phyloP scores from a whole-genome alignment of 176 grass and related monocot genomes.

The Neostapfia colusana region DNA sequence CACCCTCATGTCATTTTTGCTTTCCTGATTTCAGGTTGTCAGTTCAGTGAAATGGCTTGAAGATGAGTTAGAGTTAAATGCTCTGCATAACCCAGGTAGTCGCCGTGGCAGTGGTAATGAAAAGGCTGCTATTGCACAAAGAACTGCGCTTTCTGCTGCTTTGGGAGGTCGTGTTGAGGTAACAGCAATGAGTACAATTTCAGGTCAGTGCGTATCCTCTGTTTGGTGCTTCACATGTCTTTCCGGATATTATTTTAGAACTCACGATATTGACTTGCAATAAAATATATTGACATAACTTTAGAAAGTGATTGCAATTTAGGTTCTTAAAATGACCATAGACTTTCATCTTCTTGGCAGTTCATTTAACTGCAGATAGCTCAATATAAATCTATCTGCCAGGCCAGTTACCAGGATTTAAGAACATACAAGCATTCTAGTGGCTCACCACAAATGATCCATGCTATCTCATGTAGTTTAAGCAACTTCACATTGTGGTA shows the following conservation, averaged over 20 bases:
- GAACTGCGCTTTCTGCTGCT: constrained; percentile 93
- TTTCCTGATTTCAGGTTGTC: constrained; percentile 77
- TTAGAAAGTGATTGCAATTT: constrained; percentile 20
- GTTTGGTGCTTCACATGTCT: not conserved
- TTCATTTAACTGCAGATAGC: too few species aligned
- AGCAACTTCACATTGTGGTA: constrained; percentile 2
- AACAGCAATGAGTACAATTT: constrained; percentile 94
- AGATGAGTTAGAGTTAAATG: constrained; percentile 98
- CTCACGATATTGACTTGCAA: constrained; percentile 3
- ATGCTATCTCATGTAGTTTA: constrained; percentile 17
- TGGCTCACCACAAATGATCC: constrained; percentile 6
- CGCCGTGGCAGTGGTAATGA: constrained; percentile 78
- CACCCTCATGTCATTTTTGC: not conserved
- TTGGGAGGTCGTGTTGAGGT: constrained; percentile 93
- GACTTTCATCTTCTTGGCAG: too few species aligned
- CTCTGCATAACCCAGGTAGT: constrained; percentile 90
- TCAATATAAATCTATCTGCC: not conserved
- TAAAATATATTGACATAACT: constrained; percentile 27
- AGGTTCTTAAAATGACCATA: constrained; percentile 2
- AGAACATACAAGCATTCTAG: not conserved
- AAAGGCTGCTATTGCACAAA: constrained; percentile 83
- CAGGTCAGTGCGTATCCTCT: constrained; percentile 66
- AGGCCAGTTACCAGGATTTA: not conserved
- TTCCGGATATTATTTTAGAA: constrained; percentile 18
- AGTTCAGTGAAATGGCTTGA: constrained; percentile 99